Conservation (phyloP, 495 filamentous ascomycete genomes). For the Penicillium diatomitis region DNA sequence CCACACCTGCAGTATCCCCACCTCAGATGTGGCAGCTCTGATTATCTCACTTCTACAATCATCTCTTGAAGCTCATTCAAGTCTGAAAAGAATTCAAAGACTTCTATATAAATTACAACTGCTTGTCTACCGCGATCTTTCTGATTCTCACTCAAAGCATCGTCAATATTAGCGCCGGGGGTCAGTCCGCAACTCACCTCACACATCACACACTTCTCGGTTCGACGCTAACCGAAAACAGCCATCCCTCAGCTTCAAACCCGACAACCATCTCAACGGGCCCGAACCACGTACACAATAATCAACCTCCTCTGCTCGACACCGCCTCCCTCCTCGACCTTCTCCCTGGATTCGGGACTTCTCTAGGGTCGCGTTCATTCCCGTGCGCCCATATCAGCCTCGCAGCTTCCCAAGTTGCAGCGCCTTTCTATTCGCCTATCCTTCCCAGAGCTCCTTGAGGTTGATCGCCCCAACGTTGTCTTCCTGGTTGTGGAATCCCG, state of each 20-base stretch:
- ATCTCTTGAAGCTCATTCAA: no score
- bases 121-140: not conserved
- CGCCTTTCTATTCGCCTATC: conserved; percentile 5
- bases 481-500: conserved; percentile 30
- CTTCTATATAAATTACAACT: no score
- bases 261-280: conserved; percentile 23
- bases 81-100: no score
- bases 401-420: conserved; percentile 10
- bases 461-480: conserved; percentile 19
- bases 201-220: conserved; percentile 11
- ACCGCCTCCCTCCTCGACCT: conserved; percentile 10
- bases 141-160: not conserved
- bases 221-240: conserved; percentile 36
- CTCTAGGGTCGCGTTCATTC: conserved; percentile 18
- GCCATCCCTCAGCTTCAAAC: conserved; percentile 33
- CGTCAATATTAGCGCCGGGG: not conserved
- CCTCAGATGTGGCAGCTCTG: not conserved
- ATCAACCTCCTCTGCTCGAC: conserved; percentile 13
- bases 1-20: not conserved
- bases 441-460: conserved; percentile 14
- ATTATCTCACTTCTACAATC: no score
- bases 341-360: conserved; percentile 15
- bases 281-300: conserved; percentile 13
- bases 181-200: conserved; percentile 2
- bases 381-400: conserved; percentile 12